phyloP scores from a whole-genome alignment of 106 monocot genomes.

The Allium sativum region DNA sequence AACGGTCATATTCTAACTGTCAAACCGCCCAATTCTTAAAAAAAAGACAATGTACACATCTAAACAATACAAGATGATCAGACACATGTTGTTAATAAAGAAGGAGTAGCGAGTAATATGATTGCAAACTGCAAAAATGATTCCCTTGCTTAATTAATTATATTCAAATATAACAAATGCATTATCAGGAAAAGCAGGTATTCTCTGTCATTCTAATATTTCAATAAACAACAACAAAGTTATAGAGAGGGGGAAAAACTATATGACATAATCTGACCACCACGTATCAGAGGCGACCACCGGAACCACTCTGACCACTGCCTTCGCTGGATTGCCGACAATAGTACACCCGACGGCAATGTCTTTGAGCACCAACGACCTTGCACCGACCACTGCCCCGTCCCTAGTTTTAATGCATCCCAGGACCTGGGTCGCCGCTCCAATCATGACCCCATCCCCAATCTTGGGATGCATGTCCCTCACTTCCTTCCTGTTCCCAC shows the following conservation, averaged over 20 bases:
- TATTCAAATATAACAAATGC: no score
- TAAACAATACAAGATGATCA: no score
- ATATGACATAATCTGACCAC: conserved; percentile 55
- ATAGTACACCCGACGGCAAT: conserved; percentile 49
- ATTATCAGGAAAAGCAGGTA: no score
- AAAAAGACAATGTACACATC: no score
- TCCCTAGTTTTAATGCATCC: conserved; percentile 37
- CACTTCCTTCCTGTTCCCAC: conserved; percentile 48
- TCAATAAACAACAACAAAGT: not conserved
- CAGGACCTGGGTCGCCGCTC: conserved; percentile 53
- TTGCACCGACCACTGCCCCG: conserved; percentile 55
- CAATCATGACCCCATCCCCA: conserved; percentile 53
- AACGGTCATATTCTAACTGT: no score
- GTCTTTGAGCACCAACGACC: conserved; percentile 55
- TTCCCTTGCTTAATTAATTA: no score
- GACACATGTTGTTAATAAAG: no score
- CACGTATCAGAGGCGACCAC: conserved; percentile 54
- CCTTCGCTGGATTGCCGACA: conserved; percentile 53
- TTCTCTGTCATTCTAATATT: no score
- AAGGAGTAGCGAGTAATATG: no score
- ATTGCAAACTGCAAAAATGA: no score
- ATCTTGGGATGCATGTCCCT: conserved; percentile 68
- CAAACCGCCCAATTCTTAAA: no score
- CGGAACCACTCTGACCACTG: conserved; percentile 15
- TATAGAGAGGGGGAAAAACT: no score